Base-by-base conservation (phyloP, 2,329 filamentous ascomycete genomes). In the Fusarium caatingaense region DNA sequence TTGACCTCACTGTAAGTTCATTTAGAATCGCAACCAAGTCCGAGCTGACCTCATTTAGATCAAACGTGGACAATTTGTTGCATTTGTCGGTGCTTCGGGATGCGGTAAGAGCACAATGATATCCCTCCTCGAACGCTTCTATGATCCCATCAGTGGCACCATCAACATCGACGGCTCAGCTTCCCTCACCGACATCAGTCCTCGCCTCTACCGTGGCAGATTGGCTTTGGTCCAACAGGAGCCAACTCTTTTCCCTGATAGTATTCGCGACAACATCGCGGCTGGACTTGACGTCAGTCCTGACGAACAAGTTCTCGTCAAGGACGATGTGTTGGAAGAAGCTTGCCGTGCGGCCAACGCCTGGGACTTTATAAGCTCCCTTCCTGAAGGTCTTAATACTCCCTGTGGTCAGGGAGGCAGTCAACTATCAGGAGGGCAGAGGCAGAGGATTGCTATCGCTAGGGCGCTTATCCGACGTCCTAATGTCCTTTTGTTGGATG, bases 241-340 rank as follows among this genome's bases (percentile, higher is more conserved):
- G 58, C 85, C 86, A 0, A 84, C 84, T 2, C 86, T 98, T 3
- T 94, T 94, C 79, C 93, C 91, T 3, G 92, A 92, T n/a, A 91
- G 90, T 0, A 91, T 95, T 69, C 91, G 91, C 3, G 92, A 95
- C 75, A 96, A 96, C 73, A 97, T 98, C 44, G 53, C 67, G 5
- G 63, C 72, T 8, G 69, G 72, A 6, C 41, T 73, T 8, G 71
- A 72, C 25, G 60, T 21, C 12, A n/a, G n/a, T 12, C 18, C n/a
- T 6, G 25, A 13, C 0, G 50, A 44, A 11, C 20, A 30, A 16
- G 54, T 64, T 1, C 64, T 62, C 4, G 59, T 74, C 44, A 75
- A 76, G 8, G 74, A 78, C 23, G 81, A 86, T 8, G 75, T 81
- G 34, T 73, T 79, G 18, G 85, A 85, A 12, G 84, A 83, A 60